phyloP scores from a whole-genome alignment of 2,329 filamentous ascomycete genomes.

The Periconia digitata region DNA sequence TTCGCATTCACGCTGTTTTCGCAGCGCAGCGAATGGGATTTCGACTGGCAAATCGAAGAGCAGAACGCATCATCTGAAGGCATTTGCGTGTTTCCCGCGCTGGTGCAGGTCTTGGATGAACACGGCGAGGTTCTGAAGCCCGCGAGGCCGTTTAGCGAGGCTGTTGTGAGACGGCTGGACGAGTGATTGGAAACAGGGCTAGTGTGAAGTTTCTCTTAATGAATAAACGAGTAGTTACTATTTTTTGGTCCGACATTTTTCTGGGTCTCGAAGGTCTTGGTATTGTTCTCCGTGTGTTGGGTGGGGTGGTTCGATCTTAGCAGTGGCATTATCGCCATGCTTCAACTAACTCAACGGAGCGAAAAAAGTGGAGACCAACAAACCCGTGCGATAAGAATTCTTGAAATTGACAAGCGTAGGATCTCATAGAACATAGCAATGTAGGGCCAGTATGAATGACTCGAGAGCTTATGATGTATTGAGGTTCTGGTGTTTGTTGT shows the following conservation, averaged over 20 bases:
- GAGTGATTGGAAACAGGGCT: conserved; percentile 11
- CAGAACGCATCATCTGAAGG: conserved; percentile 23
- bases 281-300: no score
- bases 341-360: no score
- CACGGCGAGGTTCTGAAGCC: conserved; percentile 24
- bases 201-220: background rate
- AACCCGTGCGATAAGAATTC: no score
- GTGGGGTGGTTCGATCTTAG: no score
- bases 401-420: no score
- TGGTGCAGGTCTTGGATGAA: conserved; percentile 37
- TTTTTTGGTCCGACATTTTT: background rate
- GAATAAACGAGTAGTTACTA: background rate
- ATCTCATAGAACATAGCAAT: no score
- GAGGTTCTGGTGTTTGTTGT: no score
- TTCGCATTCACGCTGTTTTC: conserved; percentile 42
- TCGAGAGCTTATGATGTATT: no score
- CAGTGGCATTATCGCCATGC: no score
- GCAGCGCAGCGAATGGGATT: conserved; percentile 35
- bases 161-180: conserved; percentile 27
- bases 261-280: background rate
- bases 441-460: no score
- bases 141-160: conserved; percentile 33
- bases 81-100: conserved; percentile 38
- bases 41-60: conserved; percentile 35
- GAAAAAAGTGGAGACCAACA: no score